phyloP scores from a whole-genome alignment of 306 rosid genomes.

The Sicyos baderoa region DNA sequence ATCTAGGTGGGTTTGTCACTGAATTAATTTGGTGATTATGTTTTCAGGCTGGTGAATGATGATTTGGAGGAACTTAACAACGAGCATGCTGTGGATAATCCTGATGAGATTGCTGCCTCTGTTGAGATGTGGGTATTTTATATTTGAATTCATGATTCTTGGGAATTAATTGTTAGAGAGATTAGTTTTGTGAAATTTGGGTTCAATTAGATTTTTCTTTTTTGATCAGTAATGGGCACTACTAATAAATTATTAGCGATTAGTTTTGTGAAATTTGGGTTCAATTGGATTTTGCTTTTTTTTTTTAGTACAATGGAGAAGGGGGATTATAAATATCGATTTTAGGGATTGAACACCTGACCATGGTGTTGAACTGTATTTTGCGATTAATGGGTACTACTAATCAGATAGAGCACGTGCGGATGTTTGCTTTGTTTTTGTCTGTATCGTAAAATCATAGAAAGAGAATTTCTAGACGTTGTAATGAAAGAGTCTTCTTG shows the following conservation, averaged over 20 bases:
- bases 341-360: too few relatives aligned
- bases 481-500: neutral
- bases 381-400: neutral
- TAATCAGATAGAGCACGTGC: neutral
- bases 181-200: neutral
- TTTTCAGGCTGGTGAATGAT: conserved; percentile 37
- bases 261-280: neutral
- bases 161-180: neutral
- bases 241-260: neutral
- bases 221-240: too few relatives aligned
- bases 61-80: conserved; percentile 19
- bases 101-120: conserved; percentile 42
- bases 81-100: conserved; percentile 42
- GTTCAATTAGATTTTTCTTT: neutral
- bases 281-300: neutral
- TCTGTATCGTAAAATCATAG: neutral
- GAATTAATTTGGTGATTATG: neutral
- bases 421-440: neutral
- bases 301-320: too few relatives aligned
- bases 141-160: neutral
- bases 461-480: neutral
- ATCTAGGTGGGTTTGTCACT: conserved; percentile 2
- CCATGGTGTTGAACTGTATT: too few relatives aligned
- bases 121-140: conserved; percentile 57
- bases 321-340: too few relatives aligned